Evolutionary conservation across 1,139 yeast species (phyloP), one percentile per base, ranked within the genome.

Genomic region (Nakaseomyces sp.): DNA sequence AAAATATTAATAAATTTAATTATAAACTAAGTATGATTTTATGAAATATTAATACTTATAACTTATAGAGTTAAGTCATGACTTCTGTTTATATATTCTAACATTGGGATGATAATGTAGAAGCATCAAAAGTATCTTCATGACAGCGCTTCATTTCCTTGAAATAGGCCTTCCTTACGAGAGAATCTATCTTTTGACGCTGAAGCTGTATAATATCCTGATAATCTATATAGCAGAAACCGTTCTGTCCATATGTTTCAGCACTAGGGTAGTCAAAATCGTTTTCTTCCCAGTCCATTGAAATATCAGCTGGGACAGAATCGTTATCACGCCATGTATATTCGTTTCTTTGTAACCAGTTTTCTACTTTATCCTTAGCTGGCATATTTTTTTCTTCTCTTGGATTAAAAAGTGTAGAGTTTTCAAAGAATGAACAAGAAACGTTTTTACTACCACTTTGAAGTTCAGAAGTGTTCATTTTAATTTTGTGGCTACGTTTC

Each of bases 321-420:
- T 20, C 18, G 10, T 20, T 13, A 6, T 13, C 18, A 4, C 8
- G 28, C 8, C 8, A 13, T n/a, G n/a, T 8, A 7, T 5, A n/a
- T 0, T 88, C 88, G 3, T 81, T 70, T 17, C 68, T 66, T 5
- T 65, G 62, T 29, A 82, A 70, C 93, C 91, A 82, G 6, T 60
- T 64, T 36, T 67, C 66, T 0, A 82, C 82, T 55, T 81, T 81
- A 52, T 81, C 89, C 39, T 61, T 66, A 44, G 70, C 73, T 1
- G 75, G 69, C 86, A 81, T 81, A 56, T 74, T 77, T 9, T 70
- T 64, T 1, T 77, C 76, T 26, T 63, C 63, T 51, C 84, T 67
- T 5, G 89, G 87, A 48, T 79, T 71, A 55, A 81, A 79, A 10
- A 51, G 52, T 2, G 13, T 13, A 5, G 16, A 13, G 13, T 22